Conservation (phyloP, 768 basidiomycete species). For the Gymnopilus junonius region DNA sequence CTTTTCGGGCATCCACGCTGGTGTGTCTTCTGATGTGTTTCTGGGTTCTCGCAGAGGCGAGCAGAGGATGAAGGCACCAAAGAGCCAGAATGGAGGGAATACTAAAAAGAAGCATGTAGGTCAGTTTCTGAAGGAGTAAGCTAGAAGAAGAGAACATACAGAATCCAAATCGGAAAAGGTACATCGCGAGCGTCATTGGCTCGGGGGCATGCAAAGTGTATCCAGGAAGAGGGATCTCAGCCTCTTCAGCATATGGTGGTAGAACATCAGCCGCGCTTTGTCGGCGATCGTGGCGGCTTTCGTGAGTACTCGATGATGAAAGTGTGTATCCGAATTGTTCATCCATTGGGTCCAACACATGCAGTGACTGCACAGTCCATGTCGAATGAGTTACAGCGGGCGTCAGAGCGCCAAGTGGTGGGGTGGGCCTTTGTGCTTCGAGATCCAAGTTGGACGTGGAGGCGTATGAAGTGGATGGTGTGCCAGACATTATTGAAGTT, state of each 20-base stretch:
- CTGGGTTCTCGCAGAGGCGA: constrained; percentile 53
- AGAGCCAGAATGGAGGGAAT: constrained; percentile 65
- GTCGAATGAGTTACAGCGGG: constrained; percentile 24
- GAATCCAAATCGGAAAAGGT: constrained; percentile 68
- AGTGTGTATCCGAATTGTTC: constrained; percentile 43
- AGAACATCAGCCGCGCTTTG: constrained; percentile 35
- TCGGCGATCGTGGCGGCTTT: constrained; percentile 44
- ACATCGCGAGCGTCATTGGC: constrained; percentile 59
- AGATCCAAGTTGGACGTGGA: constrained; percentile 10
- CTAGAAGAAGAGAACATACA: constrained; percentile 41
- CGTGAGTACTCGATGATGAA: constrained; percentile 34
- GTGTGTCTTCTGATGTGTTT: constrained; percentile 27
- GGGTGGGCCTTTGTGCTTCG: constrained; percentile 12
- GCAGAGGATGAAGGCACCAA: constrained; percentile 59
- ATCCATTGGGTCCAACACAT: constrained; percentile 29
- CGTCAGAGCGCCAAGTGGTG: constrained; percentile 9
- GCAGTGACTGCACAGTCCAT: constrained; percentile 17
- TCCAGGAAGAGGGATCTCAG: constrained; percentile 35
- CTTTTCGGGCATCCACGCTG: constrained; percentile 60
- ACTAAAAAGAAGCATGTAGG: constrained; percentile 36
- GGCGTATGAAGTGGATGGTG: not conserved
- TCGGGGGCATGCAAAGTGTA: constrained; percentile 46
- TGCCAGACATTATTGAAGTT: constrained; percentile 2
- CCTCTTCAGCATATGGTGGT: constrained; percentile 51
- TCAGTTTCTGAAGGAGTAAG: not conserved